phyloP scores from a whole-genome alignment of 129 eudicot genomes.

The Artemisia annua region DNA sequence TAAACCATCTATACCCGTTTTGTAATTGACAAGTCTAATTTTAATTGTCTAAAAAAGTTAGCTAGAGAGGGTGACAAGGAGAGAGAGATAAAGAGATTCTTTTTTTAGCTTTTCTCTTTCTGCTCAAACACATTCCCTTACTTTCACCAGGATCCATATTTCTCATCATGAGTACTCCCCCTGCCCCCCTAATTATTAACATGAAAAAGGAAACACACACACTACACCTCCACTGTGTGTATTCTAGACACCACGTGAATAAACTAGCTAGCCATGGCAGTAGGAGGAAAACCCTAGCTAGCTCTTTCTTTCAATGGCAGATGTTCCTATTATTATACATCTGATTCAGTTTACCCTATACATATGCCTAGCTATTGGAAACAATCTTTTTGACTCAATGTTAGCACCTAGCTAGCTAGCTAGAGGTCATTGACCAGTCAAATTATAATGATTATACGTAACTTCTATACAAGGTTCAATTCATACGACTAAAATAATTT shows the following conservation, averaged over 20 bases:
- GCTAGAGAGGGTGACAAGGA: neutral
- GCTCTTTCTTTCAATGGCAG: constrained; percentile 37
- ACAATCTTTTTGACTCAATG: constrained; percentile 20
- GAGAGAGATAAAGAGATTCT: constrained; percentile 31
- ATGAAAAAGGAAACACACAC: constrained; percentile 41
- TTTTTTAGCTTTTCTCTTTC: constrained; percentile 29
- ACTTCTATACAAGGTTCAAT: neutral
- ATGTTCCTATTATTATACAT: constrained; percentile 42
- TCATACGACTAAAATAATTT: no score
- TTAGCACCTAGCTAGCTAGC: neutral
- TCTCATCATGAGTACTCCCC: constrained; percentile 40
- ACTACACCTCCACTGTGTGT: constrained; percentile 37
- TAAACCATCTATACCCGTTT: no score
- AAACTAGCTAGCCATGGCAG: constrained; percentile 29
- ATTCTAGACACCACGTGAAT: constrained; percentile 36
- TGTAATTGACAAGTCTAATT: no score
- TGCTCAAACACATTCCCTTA: constrained; percentile 44
- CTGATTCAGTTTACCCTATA: constrained; percentile 35
- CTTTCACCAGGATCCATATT: constrained; percentile 43
- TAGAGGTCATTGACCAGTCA: constrained; percentile 39
- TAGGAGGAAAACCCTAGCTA: constrained; percentile 20
- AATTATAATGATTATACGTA: constrained; percentile 15
- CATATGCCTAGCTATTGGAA: constrained; percentile 25
- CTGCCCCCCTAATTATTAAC: constrained; percentile 28
- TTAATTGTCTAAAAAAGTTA: neutral